Evolutionary conservation across 2,329 filamentous ascomycete species (phyloP).

Genomic region (Claviceps humidiphila): DNA sequence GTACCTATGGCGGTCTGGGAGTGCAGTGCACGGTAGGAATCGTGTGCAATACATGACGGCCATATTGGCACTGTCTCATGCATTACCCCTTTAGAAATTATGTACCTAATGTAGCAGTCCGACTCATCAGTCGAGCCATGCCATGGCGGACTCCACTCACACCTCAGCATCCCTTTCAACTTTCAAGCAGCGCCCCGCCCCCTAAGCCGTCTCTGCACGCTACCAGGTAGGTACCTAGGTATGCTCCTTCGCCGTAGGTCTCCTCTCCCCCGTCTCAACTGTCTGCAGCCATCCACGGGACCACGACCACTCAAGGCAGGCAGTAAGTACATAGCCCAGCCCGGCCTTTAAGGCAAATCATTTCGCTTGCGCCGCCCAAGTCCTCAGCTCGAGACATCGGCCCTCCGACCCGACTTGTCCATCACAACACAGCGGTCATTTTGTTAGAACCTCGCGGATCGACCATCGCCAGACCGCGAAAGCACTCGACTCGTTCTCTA

Average conservation of each 20-base stretch:
- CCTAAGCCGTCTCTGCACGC: conserved; percentile 4
- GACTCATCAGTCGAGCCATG: conserved; percentile 16
- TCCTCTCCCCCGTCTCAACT: conserved; percentile 1
- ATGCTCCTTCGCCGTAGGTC: neutral
- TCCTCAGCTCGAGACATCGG: conserved; percentile 32
- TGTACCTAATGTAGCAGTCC: conserved; percentile 12
- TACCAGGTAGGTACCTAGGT: neutral
- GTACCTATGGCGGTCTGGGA: too few relatives aligned
- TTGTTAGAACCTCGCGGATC: conserved; percentile 4
- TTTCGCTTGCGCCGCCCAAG: conserved; percentile 37
- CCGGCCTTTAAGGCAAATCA: conserved; percentile 28
- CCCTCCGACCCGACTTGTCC: conserved; percentile 9
- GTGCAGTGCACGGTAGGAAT: neutral
- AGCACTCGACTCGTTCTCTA: conserved; percentile 1
- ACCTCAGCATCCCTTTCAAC: conserved; percentile 16
- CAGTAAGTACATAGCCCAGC: conserved; percentile 2
- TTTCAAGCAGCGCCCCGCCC: conserved; percentile 3
- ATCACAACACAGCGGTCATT: conserved; percentile 7
- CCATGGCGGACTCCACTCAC: conserved; percentile 28
- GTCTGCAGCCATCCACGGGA: conserved; percentile 12
- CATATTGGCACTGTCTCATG: conserved; percentile 8
- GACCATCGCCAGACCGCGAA: conserved; percentile 3
- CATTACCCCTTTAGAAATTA: conserved; percentile 5
- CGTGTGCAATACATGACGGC: rapidly evolving
- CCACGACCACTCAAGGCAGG: conserved; percentile 10